phyloP scores from a whole-genome alignment of 257 asterid genomes.

The Fraxinus excelsior region DNA sequence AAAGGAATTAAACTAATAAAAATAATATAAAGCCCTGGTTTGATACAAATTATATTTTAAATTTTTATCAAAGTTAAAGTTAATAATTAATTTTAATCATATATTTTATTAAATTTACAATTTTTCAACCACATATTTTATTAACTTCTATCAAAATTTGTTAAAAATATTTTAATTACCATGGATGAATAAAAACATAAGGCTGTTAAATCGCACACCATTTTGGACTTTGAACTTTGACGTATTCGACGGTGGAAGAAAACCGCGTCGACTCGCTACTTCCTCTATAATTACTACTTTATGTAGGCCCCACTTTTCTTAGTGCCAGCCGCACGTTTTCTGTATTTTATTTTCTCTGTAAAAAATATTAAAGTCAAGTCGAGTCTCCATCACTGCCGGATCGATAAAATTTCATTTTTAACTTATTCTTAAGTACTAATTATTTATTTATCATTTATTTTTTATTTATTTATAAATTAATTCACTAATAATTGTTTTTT shows the following conservation, averaged over 20 bases:
- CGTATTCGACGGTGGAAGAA: neutral
- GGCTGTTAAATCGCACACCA: neutral
- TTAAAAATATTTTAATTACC: too few species aligned
- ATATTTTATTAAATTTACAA: too few species aligned
- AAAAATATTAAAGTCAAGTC: neutral
- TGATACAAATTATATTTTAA: too few species aligned
- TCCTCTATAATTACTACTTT: neutral
- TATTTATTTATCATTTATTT: too few species aligned
- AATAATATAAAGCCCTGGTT: neutral
- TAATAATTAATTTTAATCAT: too few species aligned
- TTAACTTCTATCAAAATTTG: too few species aligned
- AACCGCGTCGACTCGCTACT: conserved; percentile 7
- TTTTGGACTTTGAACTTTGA: neutral
- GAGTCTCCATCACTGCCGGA: neutral
- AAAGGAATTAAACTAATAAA: neutral
- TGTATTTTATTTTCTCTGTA: neutral
- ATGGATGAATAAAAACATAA: too few species aligned
- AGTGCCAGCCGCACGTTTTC: neutral
- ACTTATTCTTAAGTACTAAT: too few species aligned
- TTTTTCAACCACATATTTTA: too few species aligned
- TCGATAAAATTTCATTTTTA: neutral
- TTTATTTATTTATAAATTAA: too few species aligned
- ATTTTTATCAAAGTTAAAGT: too few species aligned
- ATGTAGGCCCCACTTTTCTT: neutral
- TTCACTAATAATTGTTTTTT: too few species aligned